phyloP scores from a whole-genome alignment of 176 grass and related monocot genomes.

The Aechmea fasciata region DNA sequence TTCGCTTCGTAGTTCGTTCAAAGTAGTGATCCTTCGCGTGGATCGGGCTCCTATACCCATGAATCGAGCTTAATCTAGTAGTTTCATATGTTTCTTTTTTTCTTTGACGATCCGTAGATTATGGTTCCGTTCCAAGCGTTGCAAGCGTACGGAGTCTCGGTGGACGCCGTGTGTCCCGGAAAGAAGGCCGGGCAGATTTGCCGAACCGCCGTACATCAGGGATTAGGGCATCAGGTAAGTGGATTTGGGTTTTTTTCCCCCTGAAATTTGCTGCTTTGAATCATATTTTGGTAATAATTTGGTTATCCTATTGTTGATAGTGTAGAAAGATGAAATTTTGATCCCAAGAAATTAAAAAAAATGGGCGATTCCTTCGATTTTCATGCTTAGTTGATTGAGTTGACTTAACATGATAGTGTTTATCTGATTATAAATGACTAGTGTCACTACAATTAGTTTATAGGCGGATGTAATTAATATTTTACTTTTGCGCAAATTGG shows the following conservation, averaged over 20 bases:
- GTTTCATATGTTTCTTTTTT: constrained; percentile 2
- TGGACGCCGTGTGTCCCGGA: constrained; percentile 81
- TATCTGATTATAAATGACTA: no score
- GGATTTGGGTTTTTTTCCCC: not conserved
- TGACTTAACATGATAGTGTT: no score
- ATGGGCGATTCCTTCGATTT: no score
- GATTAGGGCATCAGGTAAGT: constrained; percentile 48
- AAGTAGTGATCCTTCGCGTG: no score
- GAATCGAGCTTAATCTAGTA: not conserved
- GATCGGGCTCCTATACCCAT: not conserved
- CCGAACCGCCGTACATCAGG: constrained; percentile 68
- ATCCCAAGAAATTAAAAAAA: no score
- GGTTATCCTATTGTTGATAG: not conserved
- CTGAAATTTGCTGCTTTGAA: not conserved
- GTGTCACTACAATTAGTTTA: no score
- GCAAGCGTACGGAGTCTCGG: constrained; percentile 70
- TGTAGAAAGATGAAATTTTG: not conserved
- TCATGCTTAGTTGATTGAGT: no score
- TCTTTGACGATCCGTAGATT: constrained; percentile 38
- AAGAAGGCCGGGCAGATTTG: constrained; percentile 83
- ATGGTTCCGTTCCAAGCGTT: constrained; percentile 96
- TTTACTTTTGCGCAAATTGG: no score
- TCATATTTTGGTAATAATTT: not conserved
- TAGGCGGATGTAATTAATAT: no score
- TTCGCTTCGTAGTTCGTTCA: not conserved